Evolutionary conservation across 176 grass and related monocot genomes (phyloP).

Genomic region (Avena sativa): DNA sequence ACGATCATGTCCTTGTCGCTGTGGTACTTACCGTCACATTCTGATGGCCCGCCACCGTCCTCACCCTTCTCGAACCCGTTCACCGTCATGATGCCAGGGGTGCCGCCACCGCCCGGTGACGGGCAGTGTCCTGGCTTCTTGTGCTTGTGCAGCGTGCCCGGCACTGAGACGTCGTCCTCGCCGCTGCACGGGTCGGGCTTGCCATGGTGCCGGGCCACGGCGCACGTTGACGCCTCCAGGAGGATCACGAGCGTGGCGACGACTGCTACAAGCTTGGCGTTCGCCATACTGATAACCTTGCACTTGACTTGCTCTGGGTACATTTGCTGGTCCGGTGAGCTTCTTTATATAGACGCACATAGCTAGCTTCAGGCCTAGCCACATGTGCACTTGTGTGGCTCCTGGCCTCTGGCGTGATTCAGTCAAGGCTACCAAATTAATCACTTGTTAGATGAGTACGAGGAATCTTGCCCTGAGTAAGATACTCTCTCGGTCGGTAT

Average conservation of each 20-base stretch:
- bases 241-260: not conserved
- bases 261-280: too few species aligned
- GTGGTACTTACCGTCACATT: too few species aligned
- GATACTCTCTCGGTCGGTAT: slow-evolving; percentile 6
- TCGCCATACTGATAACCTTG: too few species aligned
- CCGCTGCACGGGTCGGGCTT: not conserved
- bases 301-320: too few species aligned
- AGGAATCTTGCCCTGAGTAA: not conserved
- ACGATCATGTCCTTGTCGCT: slow-evolving; percentile 14
- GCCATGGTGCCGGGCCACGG: not conserved
- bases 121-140: slow-evolving; percentile 6
- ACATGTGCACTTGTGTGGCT: too few species aligned
- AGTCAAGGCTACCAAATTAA: not conserved
- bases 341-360: too few species aligned
- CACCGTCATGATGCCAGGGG: slow-evolving; percentile 26
- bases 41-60: not conserved
- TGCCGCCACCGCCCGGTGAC: slow-evolving; percentile 1
- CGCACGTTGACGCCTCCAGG: not conserved
- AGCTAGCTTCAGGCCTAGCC: too few species aligned
- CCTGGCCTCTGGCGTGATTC: not conserved
- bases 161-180: not conserved
- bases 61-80: slow-evolving; percentile 20
- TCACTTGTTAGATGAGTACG: slow-evolving; percentile 13
- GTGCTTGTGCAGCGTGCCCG: not conserved
- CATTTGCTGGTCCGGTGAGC: too few species aligned